Base-by-base conservation (phyloP, 1,139 yeast genomes). In the Casaregolazyma suthepensis region DNA sequence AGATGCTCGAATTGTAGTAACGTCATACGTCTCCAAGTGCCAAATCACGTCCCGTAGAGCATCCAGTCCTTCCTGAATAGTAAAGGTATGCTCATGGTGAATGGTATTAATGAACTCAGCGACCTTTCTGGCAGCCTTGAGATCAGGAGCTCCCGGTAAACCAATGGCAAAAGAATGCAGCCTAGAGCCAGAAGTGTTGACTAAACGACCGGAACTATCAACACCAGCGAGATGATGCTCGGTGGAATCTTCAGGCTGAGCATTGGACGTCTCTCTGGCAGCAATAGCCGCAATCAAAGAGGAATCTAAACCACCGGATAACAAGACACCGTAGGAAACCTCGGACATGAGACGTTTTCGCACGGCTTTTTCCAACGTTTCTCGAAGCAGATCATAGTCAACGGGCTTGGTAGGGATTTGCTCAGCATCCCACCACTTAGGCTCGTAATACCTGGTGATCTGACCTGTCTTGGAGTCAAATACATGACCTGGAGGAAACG, bases 311-410 rank as follows among this genome's bases (percentile, higher is more conserved):
- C 99, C 99, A 69, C 99, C 99, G 42, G 97, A 89, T 63, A 93
- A 78, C 64, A 93, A 77, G 47, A 93, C 99, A 75, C 99, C 99
- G 73, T 89, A 88, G 52, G 99, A 98, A 57, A 93, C 99, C 76
- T 93, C 99, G 54, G 98, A 94, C 99, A 93, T 93, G 68, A 93
- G 81, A 79, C 99, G 85, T 86, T 93, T 94, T 79, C 98, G 87
- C 54, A 93, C 99, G 51, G 99, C 93, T 75, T 86, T 77, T 73
- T 93, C 99, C 68, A 93, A 80, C 50, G 87, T 71, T 66, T 84
- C 87, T 72, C 97, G 85, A 59, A 93, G 80, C 56, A 75, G 66
- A 64, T 72, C 81, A 69, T 76, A 82, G 70, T 91, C 96, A 48
- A 85, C 88, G 52, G 83, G 87, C 56, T 79, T 78, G 47, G 85